These are phyloP conservation scores for Dendrobium officinale DNA, from an alignment of 106 monocot species.

Conservation along the genomic window DNA sequence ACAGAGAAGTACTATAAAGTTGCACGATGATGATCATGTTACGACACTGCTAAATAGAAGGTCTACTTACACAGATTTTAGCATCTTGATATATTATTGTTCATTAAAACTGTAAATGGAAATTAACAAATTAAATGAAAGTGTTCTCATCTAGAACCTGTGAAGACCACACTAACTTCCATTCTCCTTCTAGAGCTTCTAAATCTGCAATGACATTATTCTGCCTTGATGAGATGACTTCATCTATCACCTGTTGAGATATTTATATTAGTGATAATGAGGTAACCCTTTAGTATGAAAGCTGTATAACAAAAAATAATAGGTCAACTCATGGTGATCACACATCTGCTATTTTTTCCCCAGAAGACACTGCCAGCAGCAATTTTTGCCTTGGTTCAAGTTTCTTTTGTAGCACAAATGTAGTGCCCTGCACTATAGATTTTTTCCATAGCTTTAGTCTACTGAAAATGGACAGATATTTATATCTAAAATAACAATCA, in stretches of 20 bases:
- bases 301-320: not conserved
- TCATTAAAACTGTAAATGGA: not conserved
- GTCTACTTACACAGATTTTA: not conserved
- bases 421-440: conserved; percentile 83
- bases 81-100: not conserved
- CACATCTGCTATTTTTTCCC: conserved; percentile 53
- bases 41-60: not conserved
- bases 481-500: not conserved
- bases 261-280: not conserved
- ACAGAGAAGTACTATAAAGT: not conserved
- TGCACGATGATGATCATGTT: not conserved
- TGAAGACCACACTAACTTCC: conserved; percentile 87
- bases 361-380: conserved; percentile 61
- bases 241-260: conserved; percentile 49
- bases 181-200: conserved; percentile 58
- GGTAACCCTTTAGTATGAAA: not conserved
- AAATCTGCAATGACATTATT: conserved; percentile 18
- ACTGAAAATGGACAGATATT: not conserved
- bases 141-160: conserved; percentile 32
- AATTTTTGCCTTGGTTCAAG: conserved; percentile 73
- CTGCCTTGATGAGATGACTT: conserved; percentile 24
- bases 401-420: conserved; percentile 88
- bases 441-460: conserved; percentile 14
- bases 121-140: not conserved
- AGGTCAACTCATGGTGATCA: not conserved